Evolutionary conservation across 352 stramenopile species (phyloP).

Genomic region (Hyaloperonospora arabidopsidis): DNA sequence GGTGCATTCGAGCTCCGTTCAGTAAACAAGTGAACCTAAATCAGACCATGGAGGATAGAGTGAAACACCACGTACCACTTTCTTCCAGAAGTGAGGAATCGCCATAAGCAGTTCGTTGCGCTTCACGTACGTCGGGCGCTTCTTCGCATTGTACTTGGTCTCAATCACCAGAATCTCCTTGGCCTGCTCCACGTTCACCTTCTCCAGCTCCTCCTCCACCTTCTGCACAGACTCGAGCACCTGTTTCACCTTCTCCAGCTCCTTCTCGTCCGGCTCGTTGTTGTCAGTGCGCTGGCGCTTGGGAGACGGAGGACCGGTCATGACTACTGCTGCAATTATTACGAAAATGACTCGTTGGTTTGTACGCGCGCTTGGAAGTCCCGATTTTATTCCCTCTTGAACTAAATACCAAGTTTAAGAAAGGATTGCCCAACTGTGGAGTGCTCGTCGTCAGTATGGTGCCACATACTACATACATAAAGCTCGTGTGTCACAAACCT

Average conservation of each 20-base stretch:
- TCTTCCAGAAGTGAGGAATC: conserved; percentile 74
- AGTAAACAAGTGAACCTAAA: conserved; percentile 1
- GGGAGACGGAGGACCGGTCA: conserved; percentile 49
- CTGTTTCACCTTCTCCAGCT: conserved; percentile 45
- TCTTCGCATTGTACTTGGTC: conserved; percentile 66
- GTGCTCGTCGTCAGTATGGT: neutral
- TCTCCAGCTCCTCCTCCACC: conserved; percentile 59
- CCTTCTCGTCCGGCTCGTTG: conserved; percentile 24
- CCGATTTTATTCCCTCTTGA: conserved; percentile 9
- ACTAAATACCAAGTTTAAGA: conserved; percentile 14
- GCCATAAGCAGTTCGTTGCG: conserved; percentile 51
- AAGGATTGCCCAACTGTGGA: neutral
- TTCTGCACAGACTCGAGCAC: conserved; percentile 41
- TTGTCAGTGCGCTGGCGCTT: conserved; percentile 74
- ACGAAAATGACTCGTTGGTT: conserved; percentile 18
- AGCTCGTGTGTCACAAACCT: neutral
- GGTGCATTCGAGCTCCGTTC: neutral
- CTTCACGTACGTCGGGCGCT: conserved; percentile 60
- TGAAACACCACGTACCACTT: conserved; percentile 37
- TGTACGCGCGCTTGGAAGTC: neutral
- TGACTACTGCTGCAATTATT: conserved; percentile 12
- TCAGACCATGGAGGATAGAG: neutral
- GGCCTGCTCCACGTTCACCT: conserved; percentile 52
- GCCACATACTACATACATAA: neutral
- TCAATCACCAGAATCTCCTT: conserved; percentile 66